Conservation (phyloP, 176 grass and related monocot species). For the bread wheat (Triticum aestivum) region DNA sequence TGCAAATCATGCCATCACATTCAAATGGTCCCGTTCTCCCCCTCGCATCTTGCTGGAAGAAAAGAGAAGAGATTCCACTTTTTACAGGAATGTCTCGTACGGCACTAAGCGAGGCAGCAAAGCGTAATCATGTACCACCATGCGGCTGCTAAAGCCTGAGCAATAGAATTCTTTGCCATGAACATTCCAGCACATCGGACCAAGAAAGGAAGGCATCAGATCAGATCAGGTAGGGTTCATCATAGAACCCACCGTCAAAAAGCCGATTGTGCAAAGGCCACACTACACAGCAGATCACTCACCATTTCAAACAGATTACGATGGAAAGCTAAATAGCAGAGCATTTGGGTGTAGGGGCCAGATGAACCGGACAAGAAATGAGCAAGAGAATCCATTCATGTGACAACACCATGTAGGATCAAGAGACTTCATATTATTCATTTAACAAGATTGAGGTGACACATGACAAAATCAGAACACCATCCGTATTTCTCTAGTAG, state of each 20-base stretch:
- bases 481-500: slow-evolving; percentile 41
- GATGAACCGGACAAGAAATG: not conserved
- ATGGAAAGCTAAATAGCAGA: not conserved
- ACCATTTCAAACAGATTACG: not conserved
- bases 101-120: slow-evolving; percentile 25
- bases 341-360: not conserved
- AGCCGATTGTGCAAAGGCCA: not conserved
- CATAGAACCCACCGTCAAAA: not conserved
- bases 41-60: slow-evolving; percentile 21
- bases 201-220: not conserved
- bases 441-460: slow-evolving; percentile 28
- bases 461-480: slow-evolving; percentile 37
- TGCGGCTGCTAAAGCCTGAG: slow-evolving; percentile 28
- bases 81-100: slow-evolving; percentile 24
- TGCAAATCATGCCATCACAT: slow-evolving; percentile 29
- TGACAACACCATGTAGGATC: not conserved
- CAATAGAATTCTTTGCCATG: slow-evolving; percentile 26
- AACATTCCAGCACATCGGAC: not conserved
- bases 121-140: not conserved
- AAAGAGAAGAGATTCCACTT: slow-evolving; percentile 41
- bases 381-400: not conserved
- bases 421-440: slow-evolving; percentile 41
- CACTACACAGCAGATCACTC: not conserved
- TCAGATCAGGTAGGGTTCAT: not conserved
- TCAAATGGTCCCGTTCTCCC: slow-evolving; percentile 29